phyloP scores from a whole-genome alignment of 2,329 filamentous ascomycete genomes.

The Trichoderma sp. region DNA sequence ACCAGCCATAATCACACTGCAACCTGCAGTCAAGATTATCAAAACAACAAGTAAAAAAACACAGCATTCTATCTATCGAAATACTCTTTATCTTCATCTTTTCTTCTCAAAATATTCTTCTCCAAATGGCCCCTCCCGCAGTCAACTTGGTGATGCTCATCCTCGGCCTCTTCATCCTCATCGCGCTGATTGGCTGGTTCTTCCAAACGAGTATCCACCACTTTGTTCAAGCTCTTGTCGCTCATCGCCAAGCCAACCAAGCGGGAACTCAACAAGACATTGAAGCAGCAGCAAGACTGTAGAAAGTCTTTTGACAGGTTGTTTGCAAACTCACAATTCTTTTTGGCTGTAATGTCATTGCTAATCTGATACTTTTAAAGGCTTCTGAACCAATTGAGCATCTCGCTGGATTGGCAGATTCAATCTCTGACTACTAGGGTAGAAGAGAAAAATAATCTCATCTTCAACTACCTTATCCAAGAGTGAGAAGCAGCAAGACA shows the following conservation, averaged over 20 bases:
- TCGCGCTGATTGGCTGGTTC: conserved; percentile 32
- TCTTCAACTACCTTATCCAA: not conserved
- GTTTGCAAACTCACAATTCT: not conserved
- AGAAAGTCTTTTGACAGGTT: not conserved
- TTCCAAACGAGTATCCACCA: conserved; percentile 30
- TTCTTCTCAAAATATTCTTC: not conserved
- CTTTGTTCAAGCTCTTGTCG: conserved; percentile 32
- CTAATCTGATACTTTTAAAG: not conserved
- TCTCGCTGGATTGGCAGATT: not conserved
- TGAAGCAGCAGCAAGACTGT: not conserved
- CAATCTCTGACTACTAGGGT: not conserved
- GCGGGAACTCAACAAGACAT: not conserved
- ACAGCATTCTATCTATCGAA: not conserved
- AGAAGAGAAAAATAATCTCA: not conserved
- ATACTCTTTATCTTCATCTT: not conserved
- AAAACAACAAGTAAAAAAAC: not conserved
- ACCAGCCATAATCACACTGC: not conserved
- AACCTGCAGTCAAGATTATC: not conserved
- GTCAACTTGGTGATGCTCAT: conserved; percentile 16
- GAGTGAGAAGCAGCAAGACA: not conserved
- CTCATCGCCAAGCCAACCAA: conserved; percentile 8
- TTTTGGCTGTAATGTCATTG: not conserved
- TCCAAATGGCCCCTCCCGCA: conserved; percentile 31
- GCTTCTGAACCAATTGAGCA: not conserved
- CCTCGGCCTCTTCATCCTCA: conserved; percentile 28